Conservation (phyloP, 306 rosid genomes). For the Fragaria nilgerrensis region DNA sequence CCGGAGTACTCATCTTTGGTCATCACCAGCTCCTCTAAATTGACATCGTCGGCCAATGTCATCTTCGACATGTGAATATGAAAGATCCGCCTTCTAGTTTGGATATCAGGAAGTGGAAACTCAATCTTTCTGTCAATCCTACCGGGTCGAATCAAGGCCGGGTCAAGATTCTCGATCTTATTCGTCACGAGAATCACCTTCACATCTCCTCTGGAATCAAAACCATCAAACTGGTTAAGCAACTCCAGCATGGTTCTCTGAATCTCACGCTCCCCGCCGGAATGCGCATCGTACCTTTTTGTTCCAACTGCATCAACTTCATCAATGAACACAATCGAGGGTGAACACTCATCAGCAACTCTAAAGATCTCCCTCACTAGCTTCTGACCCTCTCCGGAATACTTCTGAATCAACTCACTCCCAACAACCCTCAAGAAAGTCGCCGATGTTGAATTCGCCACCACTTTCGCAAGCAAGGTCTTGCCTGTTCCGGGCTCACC, state of each 20-base stretch:
- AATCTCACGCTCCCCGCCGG: constrained; percentile 98
- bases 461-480: constrained; percentile 97
- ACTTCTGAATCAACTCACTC: constrained; percentile 92
- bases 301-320: constrained; percentile 96
- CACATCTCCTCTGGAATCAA: constrained; percentile 94
- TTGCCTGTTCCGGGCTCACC: constrained; percentile 99
- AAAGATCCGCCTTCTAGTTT: constrained; percentile 91
- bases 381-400: constrained; percentile 95
- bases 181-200: constrained; percentile 93
- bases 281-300: constrained; percentile 97
- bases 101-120: constrained; percentile 94
- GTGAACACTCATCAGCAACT: constrained; percentile 95
- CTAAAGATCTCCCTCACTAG: constrained; percentile 95
- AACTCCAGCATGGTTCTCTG: constrained; percentile 94
- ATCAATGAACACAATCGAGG: constrained; percentile 91
- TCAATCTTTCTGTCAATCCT: constrained; percentile 91
- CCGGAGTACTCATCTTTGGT: constrained; percentile 98
- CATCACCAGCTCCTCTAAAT: constrained; percentile 95
- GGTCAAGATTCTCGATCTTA: constrained; percentile 88
- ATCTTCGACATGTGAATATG: constrained; percentile 92
- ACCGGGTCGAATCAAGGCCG: constrained; percentile 92
- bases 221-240: constrained; percentile 89
- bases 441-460: constrained; percentile 95
- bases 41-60: constrained; percentile 95
- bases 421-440: constrained; percentile 97